Base-by-base conservation (phyloP, 768 basidiomycete genomes). In the Neoboletus brunneissimus region DNA sequence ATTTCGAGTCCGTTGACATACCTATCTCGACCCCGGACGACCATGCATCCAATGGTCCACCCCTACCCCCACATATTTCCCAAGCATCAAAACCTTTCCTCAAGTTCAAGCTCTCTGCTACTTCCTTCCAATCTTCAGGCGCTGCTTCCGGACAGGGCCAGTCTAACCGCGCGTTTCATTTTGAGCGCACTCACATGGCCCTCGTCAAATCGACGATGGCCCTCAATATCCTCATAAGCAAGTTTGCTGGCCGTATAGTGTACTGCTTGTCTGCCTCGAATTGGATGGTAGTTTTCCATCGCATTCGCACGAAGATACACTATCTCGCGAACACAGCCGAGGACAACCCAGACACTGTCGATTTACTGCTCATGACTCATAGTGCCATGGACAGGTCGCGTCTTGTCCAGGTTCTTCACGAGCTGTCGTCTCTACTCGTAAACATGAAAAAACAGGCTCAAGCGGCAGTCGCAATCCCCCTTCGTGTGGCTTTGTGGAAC, bases 201-300 rank as follows among this genome's bases (percentile, higher is more conserved):
- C 75, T 86, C 18, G 73, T 84, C 35, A 80, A 78, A 54, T 84
- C 83, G 0, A 66, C 80, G 1, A 67, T 77, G 51, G 76, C 84
- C 8, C 76, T 91, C 49, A 85, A 82, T 58, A 74, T 76, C 22
- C 75, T 88, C 25, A 85, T 91, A 57, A 79, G 82, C 51, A 85
- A 86, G 66, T 90, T 81, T 62, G 81, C 88, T 22, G 88, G 89
- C 12, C 83, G 87, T 48, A 85, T 95, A 58, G 81, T 96, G 27
- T 94, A 89, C 66, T 87, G 88, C 66, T 79, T 98, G 18, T 94
- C 94, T 2, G 87, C 89, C 1, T 88, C 88, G 13, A 95, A 96
- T 69, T 97, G 94, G 92, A 69, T 73, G 50, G 81, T 89, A 9
- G 87, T 96, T 16, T 84, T 89, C 62, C 71, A 78, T 22, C 80